These are phyloP conservation scores for Phytophthora hibernalis DNA, from an alignment of 352 stramenopile species.

Conservation along the genomic window DNA sequence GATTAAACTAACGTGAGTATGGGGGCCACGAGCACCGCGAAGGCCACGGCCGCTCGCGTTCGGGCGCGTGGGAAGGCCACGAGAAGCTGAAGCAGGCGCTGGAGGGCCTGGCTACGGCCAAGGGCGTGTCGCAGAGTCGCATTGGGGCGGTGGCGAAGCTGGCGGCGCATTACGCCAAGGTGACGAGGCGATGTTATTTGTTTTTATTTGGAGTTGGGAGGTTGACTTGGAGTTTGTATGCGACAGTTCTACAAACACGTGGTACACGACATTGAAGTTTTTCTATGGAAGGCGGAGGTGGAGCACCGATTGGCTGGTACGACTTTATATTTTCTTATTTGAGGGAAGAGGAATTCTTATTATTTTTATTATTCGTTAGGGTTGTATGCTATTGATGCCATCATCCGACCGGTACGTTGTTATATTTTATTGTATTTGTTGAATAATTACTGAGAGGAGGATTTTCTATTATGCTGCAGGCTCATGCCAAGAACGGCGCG, in stretches of 20 bases:
- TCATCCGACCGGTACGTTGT: slow-evolving; percentile 70
- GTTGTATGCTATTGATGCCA: slow-evolving; percentile 85
- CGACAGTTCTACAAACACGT: slow-evolving; percentile 87
- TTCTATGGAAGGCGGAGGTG: slow-evolving; percentile 85
- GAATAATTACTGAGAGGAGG: neutral
- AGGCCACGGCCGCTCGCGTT: slow-evolving; percentile 31
- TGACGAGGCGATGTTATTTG: slow-evolving; percentile 17
- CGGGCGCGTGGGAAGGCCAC: slow-evolving; percentile 69
- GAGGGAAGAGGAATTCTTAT: neutral
- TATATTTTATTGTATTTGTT: slow-evolving; percentile 7
- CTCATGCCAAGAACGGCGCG: slow-evolving; percentile 62
- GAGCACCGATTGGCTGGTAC: slow-evolving; percentile 82
- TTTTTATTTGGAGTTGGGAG: neutral
- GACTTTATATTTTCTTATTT: slow-evolving; percentile 10
- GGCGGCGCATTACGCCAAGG: slow-evolving; percentile 79
- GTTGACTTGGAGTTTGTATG: slow-evolving; percentile 35
- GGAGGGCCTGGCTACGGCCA: slow-evolving; percentile 69
- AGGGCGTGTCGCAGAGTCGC: slow-evolving; percentile 82
- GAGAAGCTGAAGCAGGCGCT: slow-evolving; percentile 75
- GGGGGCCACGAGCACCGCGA: slow-evolving; percentile 45
- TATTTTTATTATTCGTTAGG: slow-evolving; percentile 35
- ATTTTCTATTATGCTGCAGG: slow-evolving; percentile 41
- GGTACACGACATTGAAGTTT: slow-evolving; percentile 86
- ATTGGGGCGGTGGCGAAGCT: slow-evolving; percentile 75
- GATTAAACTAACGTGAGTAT: slow-evolving; percentile 5